phyloP scores from a whole-genome alignment of 352 stramenopile species.

The Pythium biforme region DNA sequence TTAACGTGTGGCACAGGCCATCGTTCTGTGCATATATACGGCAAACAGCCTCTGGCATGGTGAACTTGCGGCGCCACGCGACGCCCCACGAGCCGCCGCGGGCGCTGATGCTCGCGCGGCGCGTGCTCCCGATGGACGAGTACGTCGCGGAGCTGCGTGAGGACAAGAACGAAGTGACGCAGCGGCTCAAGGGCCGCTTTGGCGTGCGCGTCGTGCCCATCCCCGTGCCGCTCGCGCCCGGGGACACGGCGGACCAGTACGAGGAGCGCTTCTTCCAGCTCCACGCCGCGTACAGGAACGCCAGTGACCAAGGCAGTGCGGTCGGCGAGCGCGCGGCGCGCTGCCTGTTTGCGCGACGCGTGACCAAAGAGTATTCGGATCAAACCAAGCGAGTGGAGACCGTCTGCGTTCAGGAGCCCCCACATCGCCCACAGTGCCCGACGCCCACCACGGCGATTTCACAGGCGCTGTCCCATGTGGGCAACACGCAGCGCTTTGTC shows the following conservation, averaged over 20 bases:
- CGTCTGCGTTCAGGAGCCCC: no score
- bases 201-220: not conserved
- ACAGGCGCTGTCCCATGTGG: not conserved
- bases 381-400: no score
- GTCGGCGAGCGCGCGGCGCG: not conserved
- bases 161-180: not conserved
- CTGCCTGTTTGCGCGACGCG: not conserved
- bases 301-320: not conserved
- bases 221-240: constrained; percentile 2
- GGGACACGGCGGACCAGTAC: constrained; percentile 4
- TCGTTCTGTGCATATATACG: no score
- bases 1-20: not conserved
- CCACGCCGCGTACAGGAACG: not conserved
- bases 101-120: not conserved
- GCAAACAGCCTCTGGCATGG: no score
- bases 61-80: no score
- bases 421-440: no score
- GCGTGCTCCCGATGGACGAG: constrained; percentile 4
- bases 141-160: not conserved
- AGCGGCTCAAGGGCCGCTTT: not conserved
- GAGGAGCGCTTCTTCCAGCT: not conserved
- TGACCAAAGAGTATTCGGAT: not conserved
- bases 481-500: not conserved
- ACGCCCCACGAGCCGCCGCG: not conserved
- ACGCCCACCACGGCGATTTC: no score